These are phyloP conservation scores for Coemansia sp. DNA, from an alignment of 192 early-diverging fungal genomes.

Conservation along the genomic window DNA sequence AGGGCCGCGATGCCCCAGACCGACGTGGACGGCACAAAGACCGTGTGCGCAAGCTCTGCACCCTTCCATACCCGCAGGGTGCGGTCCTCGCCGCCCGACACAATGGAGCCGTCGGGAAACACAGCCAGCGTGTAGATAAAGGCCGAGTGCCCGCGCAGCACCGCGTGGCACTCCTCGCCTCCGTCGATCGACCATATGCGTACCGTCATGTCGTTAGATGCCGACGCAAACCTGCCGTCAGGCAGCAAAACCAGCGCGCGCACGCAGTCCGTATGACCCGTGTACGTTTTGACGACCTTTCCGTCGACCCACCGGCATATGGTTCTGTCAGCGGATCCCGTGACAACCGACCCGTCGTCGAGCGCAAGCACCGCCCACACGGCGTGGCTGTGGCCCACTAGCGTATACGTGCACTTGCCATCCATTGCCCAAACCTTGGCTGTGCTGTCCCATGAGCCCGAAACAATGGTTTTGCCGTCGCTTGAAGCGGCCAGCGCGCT, in stretches of 20 bases:
- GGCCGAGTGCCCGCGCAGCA: conserved; percentile 83
- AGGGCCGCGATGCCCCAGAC: conserved; percentile 85
- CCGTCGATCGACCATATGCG: conserved; percentile 79
- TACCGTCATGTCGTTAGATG: conserved; percentile 86
- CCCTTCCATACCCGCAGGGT: conserved; percentile 83
- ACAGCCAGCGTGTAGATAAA: conserved; percentile 84
- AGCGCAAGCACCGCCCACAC: conserved; percentile 91
- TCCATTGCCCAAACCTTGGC: conserved; percentile 83
- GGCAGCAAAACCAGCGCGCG: conserved; percentile 68
- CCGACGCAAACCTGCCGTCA: conserved; percentile 75
- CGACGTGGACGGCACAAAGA: conserved; percentile 83
- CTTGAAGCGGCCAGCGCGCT: conserved; percentile 69
- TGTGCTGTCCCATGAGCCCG: conserved; percentile 98
- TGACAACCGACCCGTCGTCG: conserved; percentile 68
- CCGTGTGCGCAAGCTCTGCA: conserved; percentile 69
- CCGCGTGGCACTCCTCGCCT: conserved; percentile 58
- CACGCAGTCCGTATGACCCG: conserved; percentile 90
- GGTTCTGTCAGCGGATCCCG: conserved; percentile 89
- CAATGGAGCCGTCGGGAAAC: conserved; percentile 74
- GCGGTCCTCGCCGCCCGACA: conserved; percentile 93
- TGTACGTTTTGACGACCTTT: conserved; percentile 60
- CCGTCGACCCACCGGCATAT: conserved; percentile 85
- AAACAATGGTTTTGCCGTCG: conserved; percentile 69
- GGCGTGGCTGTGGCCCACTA: conserved; percentile 77
- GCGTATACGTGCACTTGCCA: conserved; percentile 64